phyloP scores from a whole-genome alignment of 192 early-diverging fungal genomes.

The Coemansia aciculifera region DNA sequence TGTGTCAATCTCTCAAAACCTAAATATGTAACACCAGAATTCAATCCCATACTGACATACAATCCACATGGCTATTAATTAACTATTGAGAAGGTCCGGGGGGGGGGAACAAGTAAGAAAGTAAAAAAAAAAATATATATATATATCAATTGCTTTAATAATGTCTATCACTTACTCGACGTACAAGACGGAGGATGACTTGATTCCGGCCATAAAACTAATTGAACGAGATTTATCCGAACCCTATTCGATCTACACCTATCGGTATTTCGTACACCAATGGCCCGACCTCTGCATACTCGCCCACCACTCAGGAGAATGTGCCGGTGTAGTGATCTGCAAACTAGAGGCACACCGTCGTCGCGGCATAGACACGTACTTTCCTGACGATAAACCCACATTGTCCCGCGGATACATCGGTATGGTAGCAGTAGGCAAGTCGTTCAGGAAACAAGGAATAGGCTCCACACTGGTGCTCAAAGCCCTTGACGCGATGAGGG shows the following conservation, averaged over 20 bases:
- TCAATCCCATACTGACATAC: too few relatives aligned
- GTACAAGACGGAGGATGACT: slow-evolving; percentile 76
- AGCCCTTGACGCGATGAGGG: slow-evolving; percentile 76
- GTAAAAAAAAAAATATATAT: background rate
- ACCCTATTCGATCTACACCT: slow-evolving; percentile 96
- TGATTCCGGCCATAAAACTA: slow-evolving; percentile 71
- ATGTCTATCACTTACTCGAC: slow-evolving; percentile 51
- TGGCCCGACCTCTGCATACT: slow-evolving; percentile 90
- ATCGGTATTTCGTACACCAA: slow-evolving; percentile 91
- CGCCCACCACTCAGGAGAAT: slow-evolving; percentile 56
- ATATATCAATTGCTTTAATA: background rate
- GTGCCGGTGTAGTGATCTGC: slow-evolving; percentile 87
- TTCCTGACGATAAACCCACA: slow-evolving; percentile 3
- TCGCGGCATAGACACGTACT: slow-evolving; percentile 21
- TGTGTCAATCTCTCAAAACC: too few relatives aligned
- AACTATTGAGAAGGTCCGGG: too few relatives aligned
- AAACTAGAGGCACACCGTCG: slow-evolving; percentile 68
- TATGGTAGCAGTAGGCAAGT: slow-evolving; percentile 91
- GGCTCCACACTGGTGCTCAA: slow-evolving; percentile 71
- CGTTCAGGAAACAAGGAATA: slow-evolving; percentile 77
- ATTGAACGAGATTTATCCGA: slow-evolving; percentile 96
- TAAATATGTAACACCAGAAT: too few relatives aligned
- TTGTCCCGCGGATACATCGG: slow-evolving; percentile 88
- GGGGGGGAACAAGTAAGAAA: too few relatives aligned
- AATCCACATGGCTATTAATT: too few relatives aligned